Percentiles rank a stretch among this genome's conserved stretches.
These are phyloP conservation scores for Rosa rugosa DNA, from an alignment of 306 rosid species.

Conservation along the genomic window DNA sequence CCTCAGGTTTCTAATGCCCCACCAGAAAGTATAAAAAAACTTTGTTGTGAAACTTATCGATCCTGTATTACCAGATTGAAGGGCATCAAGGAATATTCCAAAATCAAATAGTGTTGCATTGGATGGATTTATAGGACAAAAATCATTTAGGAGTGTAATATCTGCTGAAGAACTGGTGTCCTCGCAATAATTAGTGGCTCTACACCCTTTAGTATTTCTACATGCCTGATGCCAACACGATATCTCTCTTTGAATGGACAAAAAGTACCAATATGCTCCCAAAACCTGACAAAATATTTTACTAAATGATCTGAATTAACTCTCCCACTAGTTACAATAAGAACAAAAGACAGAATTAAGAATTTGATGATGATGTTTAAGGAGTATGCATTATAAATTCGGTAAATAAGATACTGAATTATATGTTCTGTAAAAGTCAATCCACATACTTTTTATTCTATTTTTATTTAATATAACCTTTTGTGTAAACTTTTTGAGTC, in stretches of 20 bases:
- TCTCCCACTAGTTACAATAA: not conserved
- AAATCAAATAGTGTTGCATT: slow-evolving; percentile 11
- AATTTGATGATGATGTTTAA: not conserved
- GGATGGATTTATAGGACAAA: slow-evolving; percentile 7
- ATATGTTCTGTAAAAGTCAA: not conserved
- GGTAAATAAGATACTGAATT: not conserved
- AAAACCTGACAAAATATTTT: not conserved
- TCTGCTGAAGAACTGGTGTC: not conserved
- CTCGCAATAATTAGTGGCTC: not conserved
- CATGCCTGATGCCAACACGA: slow-evolving; percentile 7
- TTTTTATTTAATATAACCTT: not conserved
- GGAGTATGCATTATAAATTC: not conserved
- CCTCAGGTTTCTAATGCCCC: slow-evolving; percentile 46
- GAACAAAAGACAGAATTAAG: not conserved
- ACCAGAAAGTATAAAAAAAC: slow-evolving; percentile 34
- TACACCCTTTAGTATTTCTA: not conserved
- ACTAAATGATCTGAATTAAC: not conserved
- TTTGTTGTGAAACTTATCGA: slow-evolving; percentile 19
- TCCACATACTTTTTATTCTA: not conserved
- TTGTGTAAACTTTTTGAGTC: not conserved
- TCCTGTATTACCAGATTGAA: not conserved
- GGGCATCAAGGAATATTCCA: slow-evolving; percentile 19
- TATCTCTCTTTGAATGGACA: not conserved
- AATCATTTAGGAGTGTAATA: not conserved
- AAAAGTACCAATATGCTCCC: slow-evolving; percentile 27